Conservation (phyloP, 129 eudicot genomes). For the Logfia minima region DNA sequence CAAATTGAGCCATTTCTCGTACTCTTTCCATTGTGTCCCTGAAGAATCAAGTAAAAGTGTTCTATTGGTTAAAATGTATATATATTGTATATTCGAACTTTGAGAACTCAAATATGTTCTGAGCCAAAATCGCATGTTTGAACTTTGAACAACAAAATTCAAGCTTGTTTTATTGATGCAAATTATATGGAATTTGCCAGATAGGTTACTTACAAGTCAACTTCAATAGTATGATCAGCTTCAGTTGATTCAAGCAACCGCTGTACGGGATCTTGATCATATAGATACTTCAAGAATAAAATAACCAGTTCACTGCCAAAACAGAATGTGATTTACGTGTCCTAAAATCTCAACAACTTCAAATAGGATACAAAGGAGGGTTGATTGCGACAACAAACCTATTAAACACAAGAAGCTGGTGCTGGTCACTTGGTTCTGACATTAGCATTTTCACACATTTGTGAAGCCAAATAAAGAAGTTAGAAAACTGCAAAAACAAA, state of each 20-base stretch:
- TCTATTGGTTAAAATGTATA: slow-evolving; percentile 1
- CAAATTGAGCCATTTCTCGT: slow-evolving; percentile 65
- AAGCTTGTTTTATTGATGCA: neutral
- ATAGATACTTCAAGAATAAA: slow-evolving; percentile 77
- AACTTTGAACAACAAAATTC: slow-evolving; percentile 12
- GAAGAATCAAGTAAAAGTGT: slow-evolving; percentile 18
- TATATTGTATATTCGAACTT: neutral
- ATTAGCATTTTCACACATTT: slow-evolving; percentile 81
- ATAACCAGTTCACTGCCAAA: slow-evolving; percentile 88
- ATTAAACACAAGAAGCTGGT: slow-evolving; percentile 70
- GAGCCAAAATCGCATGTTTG: slow-evolving; percentile 4
- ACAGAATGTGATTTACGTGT: slow-evolving; percentile 10
- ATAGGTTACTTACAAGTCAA: slow-evolving; percentile 62
- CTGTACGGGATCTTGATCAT: slow-evolving; percentile 87
- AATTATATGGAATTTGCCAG: slow-evolving; percentile 1
- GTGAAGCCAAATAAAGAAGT: slow-evolving; percentile 93
- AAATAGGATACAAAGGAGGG: neutral
- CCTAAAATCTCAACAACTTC: neutral
- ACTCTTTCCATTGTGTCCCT: slow-evolving; percentile 77
- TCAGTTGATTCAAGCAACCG: slow-evolving; percentile 66
- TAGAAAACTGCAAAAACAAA: slow-evolving; percentile 69
- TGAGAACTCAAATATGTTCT: slow-evolving; percentile 3
- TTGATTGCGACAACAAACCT: slow-evolving; percentile 46
- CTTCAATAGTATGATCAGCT: slow-evolving; percentile 55
- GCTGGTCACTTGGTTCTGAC: slow-evolving; percentile 93